Evolutionary conservation across 1,284 basidiomycete genomes (phyloP), one percentile per base, ranked within the genome.

Genomic region (Cryptococcus deneoformans): DNA sequence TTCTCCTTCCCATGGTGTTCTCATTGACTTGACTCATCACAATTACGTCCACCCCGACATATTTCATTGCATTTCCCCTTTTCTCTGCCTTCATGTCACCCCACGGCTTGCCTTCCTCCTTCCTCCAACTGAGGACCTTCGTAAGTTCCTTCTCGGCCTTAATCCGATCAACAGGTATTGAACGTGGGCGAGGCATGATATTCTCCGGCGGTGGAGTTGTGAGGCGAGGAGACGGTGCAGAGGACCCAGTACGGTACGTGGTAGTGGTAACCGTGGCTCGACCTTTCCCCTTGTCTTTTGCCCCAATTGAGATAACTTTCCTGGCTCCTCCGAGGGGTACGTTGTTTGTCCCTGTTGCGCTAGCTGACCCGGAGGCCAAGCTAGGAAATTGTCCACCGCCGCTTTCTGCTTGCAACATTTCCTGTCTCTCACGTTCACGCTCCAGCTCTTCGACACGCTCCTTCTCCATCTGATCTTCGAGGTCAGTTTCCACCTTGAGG

Each of bases 371-470:
- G 3, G 62, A 65, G 2, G 63, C 54, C 6, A 78, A 57, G 14
- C 70, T 63, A 6, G 77, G 77, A 65, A 78, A 78, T 4, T 72
- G 63, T 1, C 76, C 77, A 14, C 73, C 75, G 1, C 73, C 77
- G n/a, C 67, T 67, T 49, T 69, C 64, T 11, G 64, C 67, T 8
- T 66, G 48, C n/a, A 72, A 55, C 16, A 63, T 50, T 16, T 67
- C 70, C 14, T 63, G 57, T 20, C 67, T 63, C 46, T 56, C 61
- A 8, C 67, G 56, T 52, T 77, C 73, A 2, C 53, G 44, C 11
- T 64, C 58, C 11, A 73, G 68, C 4, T 70, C 62, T 46, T 63
- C 64, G 1, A 56, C 54, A 50, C 72, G 61, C 62, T 78, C 77
- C 20, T 43, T 63, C 3, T 58, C 63, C 2, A 74, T 46, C 52